Base-by-base conservation (phyloP, 129 eudicot genomes). In the Gnaphalium uliginosum region DNA sequence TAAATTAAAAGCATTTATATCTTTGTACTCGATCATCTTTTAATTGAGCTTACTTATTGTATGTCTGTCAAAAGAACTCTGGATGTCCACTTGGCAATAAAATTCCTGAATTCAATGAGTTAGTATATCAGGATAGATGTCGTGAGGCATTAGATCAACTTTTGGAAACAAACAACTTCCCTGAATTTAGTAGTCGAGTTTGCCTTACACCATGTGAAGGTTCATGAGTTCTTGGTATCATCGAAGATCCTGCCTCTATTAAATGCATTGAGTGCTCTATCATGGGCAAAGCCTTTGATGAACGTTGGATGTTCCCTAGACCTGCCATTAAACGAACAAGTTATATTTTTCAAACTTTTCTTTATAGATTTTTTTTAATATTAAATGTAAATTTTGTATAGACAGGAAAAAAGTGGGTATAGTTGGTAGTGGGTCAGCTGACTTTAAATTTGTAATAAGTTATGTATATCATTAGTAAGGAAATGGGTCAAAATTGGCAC, bases 271-370 rank as follows among this genome's bases (percentile, higher is more conserved):
- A 94, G 84, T 94, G 98, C 78, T 80, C 98, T 2, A 94, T 94
- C 62, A 94, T 94, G 13, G 98, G 90, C 76, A 94, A 90, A 73
- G 98, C 96, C 71, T 94, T 90, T 68, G 97, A 90, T 23, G 98
- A 94, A 82, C 97, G 98, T 23, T 94, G 98, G 98, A 94, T 94
- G 98, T 88, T 90, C 10, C 98, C 98, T 37, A 78, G 97, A 71
- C 97, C 98, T 57, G 97, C 98, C 32, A 81, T 78, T 3, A 77
- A 50, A 70, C 85, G n/a, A n/a, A n/a, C n/a, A n/a, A n/a, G n/a
- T n/a, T n/a, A n/a, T n/a, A n/a, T n/a, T n/a, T n/a, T n/a, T n/a
- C n/a, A n/a, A n/a, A n/a, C n/a, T n/a, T n/a, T n/a, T n/a, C n/a
- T n/a, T n/a, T n/a, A n/a, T n/a, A n/a, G n/a, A n/a, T n/a, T n/a